Evolutionary conservation across 1,284 basidiomycete genomes (phyloP).

Genomic region (Coniferiporia weirii): DNA sequence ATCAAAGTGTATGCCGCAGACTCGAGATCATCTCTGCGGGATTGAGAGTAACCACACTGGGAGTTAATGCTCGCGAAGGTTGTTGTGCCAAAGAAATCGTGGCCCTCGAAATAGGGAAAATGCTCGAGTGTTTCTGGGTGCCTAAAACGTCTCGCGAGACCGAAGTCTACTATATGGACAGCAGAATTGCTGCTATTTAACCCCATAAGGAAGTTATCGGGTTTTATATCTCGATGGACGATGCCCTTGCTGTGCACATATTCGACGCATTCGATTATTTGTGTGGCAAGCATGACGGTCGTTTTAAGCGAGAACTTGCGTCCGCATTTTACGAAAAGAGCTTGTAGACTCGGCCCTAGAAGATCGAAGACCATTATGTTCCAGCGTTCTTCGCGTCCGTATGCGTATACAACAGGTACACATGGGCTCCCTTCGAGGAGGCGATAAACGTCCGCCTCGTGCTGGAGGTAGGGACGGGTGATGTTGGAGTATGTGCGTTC

Average conservation of each 20-base stretch:
- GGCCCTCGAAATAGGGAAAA: slow-evolving; percentile 59
- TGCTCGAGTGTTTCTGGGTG: slow-evolving; percentile 83
- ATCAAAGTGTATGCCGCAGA: slow-evolving; percentile 90
- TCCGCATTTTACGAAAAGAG: slow-evolving; percentile 94
- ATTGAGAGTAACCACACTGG: slow-evolving; percentile 83
- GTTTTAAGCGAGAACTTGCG: slow-evolving; percentile 90
- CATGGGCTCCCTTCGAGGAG: slow-evolving; percentile 89
- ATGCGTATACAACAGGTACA: slow-evolving; percentile 93
- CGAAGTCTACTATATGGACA: slow-evolving; percentile 95
- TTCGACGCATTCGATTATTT: slow-evolving; percentile 72
- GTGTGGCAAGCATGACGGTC: slow-evolving; percentile 88
- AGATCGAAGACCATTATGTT: slow-evolving; percentile 97
- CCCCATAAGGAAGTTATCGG: slow-evolving; percentile 89
- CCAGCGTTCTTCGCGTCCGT: slow-evolving; percentile 90
- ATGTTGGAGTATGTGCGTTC: slow-evolving; percentile 9
- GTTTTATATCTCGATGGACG: slow-evolving; percentile 94
- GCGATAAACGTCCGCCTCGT: slow-evolving; percentile 90
- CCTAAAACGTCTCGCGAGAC: slow-evolving; percentile 92
- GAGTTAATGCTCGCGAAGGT: slow-evolving; percentile 94
- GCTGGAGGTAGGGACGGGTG: slow-evolving; percentile 52
- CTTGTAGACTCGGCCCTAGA: slow-evolving; percentile 88
- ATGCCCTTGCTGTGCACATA: slow-evolving; percentile 69
- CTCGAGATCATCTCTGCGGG: slow-evolving; percentile 90
- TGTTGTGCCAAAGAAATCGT: slow-evolving; percentile 80
- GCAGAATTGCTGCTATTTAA: slow-evolving; percentile 35